Evolutionary conservation across 169 alveolate species (phyloP), one percentile per base, ranked within the genome.

Genomic region (Haemoproteus tartakovskyi): DNA sequence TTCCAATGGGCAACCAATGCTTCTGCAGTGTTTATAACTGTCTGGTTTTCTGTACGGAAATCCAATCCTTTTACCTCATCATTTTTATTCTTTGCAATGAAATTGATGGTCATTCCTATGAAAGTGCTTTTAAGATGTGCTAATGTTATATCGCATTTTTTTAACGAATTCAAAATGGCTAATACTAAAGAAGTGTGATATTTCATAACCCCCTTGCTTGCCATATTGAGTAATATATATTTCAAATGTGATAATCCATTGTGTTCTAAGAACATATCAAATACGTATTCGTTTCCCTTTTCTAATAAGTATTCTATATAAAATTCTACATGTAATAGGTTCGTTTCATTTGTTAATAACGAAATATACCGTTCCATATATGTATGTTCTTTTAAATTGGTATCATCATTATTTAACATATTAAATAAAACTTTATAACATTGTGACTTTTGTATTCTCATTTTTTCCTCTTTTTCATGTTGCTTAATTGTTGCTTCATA

Each of bases 31-130:
- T 38, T 26, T 46, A 8, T 19, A 38, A 52, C 61, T 21, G 37
- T 21, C 11, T 27, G 40, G 36, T 67, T 52, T 14, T 67, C 74
- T 1, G 82, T 52, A 0, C 21, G 29, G n/a, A 54, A 67, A 47
- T 67, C 54, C 9, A 67, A 11, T 14, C 12, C 46, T 29, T 67
- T 54, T 47, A 40, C 41, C 9, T 43, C 50, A 27, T 67, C 82
- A 43, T 29, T 16, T 36, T 54, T 67, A 54, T 67, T 67, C 45
- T 60, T 67, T 9, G 82, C 30, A 21, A 67, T 67, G 29, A 67
- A 43, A 41, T 67, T 67, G 9, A 67, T 67, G 14, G 82, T 67
- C 11, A 67, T 19, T 2, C 82, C 82, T 3, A 67, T 67, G 33
- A 67, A 27, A 26, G 82, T 67, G 26, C n/a, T 9, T 45, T 30